Conservation (phyloP, 257 asterid genomes). For the Eucommia ulmoides region DNA sequence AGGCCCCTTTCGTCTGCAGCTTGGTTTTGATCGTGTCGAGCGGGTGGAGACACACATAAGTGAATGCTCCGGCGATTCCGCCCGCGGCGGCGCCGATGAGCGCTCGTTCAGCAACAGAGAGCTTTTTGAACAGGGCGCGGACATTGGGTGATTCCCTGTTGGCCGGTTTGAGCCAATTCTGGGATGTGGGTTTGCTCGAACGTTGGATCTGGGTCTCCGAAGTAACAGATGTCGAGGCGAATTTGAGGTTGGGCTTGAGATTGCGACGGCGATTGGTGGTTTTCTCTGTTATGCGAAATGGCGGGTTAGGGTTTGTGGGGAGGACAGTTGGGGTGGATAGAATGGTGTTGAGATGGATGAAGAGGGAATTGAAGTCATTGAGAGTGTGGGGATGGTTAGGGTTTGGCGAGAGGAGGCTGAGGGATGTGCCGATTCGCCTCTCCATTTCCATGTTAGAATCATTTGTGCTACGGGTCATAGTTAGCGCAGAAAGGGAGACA, state of each 20-base stretch:
- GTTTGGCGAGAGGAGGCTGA: slow-evolving; percentile 27
- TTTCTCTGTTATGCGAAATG: slow-evolving; percentile 3
- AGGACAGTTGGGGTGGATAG: slow-evolving; percentile 24
- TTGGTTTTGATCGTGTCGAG: slow-evolving; percentile 88
- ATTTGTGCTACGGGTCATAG: background rate
- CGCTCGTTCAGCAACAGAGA: slow-evolving; percentile 72
- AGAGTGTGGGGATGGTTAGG: slow-evolving; percentile 14
- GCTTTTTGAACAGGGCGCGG: slow-evolving; percentile 58
- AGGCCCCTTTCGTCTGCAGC: slow-evolving; percentile 96
- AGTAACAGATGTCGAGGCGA: slow-evolving; percentile 59
- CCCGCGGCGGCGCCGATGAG: slow-evolving; percentile 74
- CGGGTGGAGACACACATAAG: slow-evolving; percentile 87
- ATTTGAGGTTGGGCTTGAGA: slow-evolving; percentile 17
- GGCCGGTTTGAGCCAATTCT: slow-evolving; percentile 52
- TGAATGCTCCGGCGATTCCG: slow-evolving; percentile 93
- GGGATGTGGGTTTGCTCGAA: slow-evolving; percentile 23
- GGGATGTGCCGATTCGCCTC: slow-evolving; percentile 29
- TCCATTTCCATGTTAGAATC: slow-evolving; percentile 30
- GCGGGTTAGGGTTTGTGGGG: slow-evolving; percentile 12
- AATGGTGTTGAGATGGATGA: slow-evolving; percentile 55
- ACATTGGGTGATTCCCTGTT: slow-evolving; percentile 44
- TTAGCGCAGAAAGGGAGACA: too few relatives aligned
- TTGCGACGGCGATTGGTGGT: slow-evolving; percentile 6
- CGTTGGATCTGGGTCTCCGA: slow-evolving; percentile 17
- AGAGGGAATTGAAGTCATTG: slow-evolving; percentile 48